phyloP scores from a whole-genome alignment of 495 filamentous ascomycete species.

The Aspergillus sclerotiicarbonarius region DNA sequence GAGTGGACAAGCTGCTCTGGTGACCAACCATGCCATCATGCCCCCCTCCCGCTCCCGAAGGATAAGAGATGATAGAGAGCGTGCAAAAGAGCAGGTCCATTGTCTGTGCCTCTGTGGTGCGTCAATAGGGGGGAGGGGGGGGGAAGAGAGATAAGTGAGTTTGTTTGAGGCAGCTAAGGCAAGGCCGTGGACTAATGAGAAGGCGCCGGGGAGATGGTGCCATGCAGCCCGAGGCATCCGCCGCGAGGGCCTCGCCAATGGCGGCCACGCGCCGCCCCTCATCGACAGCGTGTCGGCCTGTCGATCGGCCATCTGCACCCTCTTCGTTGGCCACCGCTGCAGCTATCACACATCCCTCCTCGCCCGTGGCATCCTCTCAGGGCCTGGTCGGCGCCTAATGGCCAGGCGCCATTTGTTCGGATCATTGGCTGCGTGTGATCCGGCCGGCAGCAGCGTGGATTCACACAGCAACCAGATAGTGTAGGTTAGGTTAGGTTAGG shows the following conservation, averaged over 20 bases:
- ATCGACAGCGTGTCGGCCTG: conserved; percentile 19
- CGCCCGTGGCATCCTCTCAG: conserved; percentile 5
- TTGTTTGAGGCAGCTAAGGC: too few species aligned
- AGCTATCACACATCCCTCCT: conserved; percentile 13
- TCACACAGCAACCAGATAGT: neutral
- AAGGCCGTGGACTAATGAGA: too few species aligned
- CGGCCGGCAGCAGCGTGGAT: neutral
- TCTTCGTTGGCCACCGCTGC: conserved; percentile 13
- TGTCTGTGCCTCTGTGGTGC: too few species aligned
- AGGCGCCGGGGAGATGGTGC: neutral
- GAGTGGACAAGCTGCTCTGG: conserved; percentile 2
- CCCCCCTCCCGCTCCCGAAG: too few species aligned
- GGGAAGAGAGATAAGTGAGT: too few species aligned
- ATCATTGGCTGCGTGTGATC: neutral
- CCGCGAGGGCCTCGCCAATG: neutral
- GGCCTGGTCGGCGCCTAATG: conserved; percentile 24
- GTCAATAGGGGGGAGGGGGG: too few species aligned
- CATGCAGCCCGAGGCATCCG: neutral
- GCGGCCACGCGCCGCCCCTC: conserved; percentile 9
- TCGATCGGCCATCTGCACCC: conserved; percentile 18
- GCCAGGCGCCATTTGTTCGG: conserved; percentile 19
- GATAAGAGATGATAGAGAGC: too few species aligned
- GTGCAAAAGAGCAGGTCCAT: too few species aligned
- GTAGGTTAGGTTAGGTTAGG: too few species aligned
- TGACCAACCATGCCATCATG: neutral